Conservation (phyloP, 441 rosid genomes). For the Geranium incanum region DNA sequence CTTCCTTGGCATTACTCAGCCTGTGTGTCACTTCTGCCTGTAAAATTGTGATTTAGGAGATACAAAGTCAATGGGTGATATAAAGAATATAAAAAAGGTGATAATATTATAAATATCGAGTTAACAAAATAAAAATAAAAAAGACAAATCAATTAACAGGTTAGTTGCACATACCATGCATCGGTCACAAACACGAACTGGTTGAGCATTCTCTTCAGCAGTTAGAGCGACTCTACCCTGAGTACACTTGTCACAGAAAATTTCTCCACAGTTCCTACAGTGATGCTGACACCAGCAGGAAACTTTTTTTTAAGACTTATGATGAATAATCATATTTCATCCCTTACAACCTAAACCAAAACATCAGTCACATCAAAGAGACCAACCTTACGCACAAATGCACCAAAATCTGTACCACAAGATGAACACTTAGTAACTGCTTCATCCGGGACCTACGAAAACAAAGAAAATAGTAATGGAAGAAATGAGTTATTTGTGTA, state of each 20-base stretch:
- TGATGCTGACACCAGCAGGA: constrained; percentile 58
- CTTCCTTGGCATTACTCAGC: constrained; percentile 75
- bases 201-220: constrained; percentile 87
- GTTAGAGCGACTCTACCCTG: constrained; percentile 90
- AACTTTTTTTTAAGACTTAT: not conserved
- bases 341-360: not conserved
- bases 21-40: constrained; percentile 96
- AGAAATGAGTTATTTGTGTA: not conserved
- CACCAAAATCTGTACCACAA: constrained; percentile 77
- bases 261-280: constrained; percentile 96
- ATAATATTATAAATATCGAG: not conserved
- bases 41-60: constrained; percentile 7
- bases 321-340: not conserved
- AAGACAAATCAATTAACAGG: constrained; percentile 3
- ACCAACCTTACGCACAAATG: constrained; percentile 70
- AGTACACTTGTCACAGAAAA: constrained; percentile 95
- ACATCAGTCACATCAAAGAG: constrained; percentile 8
- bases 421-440: constrained; percentile 74
- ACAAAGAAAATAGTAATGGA: constrained; percentile 11
- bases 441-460: constrained; percentile 79
- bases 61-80: not conserved
- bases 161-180: constrained; percentile 53
- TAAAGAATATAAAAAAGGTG: not conserved
- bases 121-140: not conserved
- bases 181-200: constrained; percentile 90